Evolutionary conservation across 805 yeast genomes (phyloP), one percentile per base, ranked within the genome.

Genomic region (Candida ovalis): DNA sequence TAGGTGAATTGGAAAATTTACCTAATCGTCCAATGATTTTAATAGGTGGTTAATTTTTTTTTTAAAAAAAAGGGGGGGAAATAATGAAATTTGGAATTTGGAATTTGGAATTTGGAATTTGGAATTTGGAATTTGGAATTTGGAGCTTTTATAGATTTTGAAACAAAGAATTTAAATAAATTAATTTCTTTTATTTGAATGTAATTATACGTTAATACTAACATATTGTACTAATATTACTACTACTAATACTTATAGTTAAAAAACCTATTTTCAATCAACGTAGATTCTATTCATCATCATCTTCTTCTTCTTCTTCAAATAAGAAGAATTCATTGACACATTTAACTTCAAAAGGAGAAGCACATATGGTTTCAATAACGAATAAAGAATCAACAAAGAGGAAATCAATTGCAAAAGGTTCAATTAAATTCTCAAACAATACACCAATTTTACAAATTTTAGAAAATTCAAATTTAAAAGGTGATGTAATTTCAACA

Each of bases 21-120:
- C 73, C 76, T 38, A 78, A 78, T 57, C 59, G 82, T 47, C 82
- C 82, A 8, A 78, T 78, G 82, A 76, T 78, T 37, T 57, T 78
- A 51, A 78, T 78, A 48, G 82, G 82, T 53, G 82, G 82, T 63
- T 77, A 57, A 62, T 57, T n/a, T n/a, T n/a, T n/a, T n/a, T n/a
- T n/a, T n/a, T n/a, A n/a, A n/a, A n/a, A n/a, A n/a, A n/a, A n/a
- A n/a, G n/a, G n/a, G n/a, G n/a, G n/a, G n/a, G n/a, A n/a, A n/a
- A n/a, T n/a, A n/a, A n/a, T n/a, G n/a, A n/a, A n/a, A n/a, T n/a
- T n/a, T n/a, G n/a, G n/a, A n/a, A n/a, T n/a, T n/a, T n/a, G n/a
- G n/a, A n/a, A n/a, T n/a, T n/a, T n/a, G n/a, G n/a, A n/a, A n/a
- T n/a, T n/a, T n/a, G n/a, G n/a, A n/a, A n/a, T n/a, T n/a, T n/a